Base-by-base conservation (phyloP, 805 yeast species). In the Komagataella ulmi region DNA sequence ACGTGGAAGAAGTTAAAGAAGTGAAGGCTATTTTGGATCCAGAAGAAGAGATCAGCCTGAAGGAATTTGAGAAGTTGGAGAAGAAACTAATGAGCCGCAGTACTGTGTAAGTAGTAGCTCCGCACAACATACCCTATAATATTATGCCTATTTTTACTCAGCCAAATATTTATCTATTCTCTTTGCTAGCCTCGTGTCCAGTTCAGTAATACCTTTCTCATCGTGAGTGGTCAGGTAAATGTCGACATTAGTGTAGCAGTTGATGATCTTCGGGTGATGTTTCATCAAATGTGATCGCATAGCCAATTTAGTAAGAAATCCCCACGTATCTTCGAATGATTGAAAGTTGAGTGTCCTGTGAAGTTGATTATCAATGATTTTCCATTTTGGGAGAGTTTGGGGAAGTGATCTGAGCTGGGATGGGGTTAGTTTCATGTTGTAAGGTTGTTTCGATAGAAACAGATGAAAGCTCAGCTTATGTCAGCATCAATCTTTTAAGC, bases 31-130 rank as follows among this genome's bases (percentile, higher is more conserved):
- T 67, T 2, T 51, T 68, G 50, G 72, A 68, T 49, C 70, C 70
- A 12, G 72, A 68, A 56, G 72, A 68, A 52, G 71, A 67, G 65
- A 75, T 88, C 45, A 91, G 96, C 1, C 65, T 87, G 49, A 77
- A 79, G 55, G 96, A 89, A 66, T 88, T 88, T 65, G 91, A 87
- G 61, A 86, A 87, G 66, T 75, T 89, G 51, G 97, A 89, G 64
- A 73, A 76, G 57, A 74, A 71, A 55, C 67, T 81, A 54, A 67
- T 72, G 54, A 55, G 57, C 17, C 19, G 46, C 21, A 44, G 46
- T 19, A 30, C 17, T 8, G 50, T 44, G 40, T 48, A 48, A 44
- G 45, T n/a, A 2, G 17, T 30, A n/a, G 18, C 17, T n/a, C 40
- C 14, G 4, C 40, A 30, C 19, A 18, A 10, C 23, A 45, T 14